These are phyloP conservation scores for Warburgia ugandensis DNA, from an alignment of 164 flowering plant species.

Conservation along the genomic window DNA sequence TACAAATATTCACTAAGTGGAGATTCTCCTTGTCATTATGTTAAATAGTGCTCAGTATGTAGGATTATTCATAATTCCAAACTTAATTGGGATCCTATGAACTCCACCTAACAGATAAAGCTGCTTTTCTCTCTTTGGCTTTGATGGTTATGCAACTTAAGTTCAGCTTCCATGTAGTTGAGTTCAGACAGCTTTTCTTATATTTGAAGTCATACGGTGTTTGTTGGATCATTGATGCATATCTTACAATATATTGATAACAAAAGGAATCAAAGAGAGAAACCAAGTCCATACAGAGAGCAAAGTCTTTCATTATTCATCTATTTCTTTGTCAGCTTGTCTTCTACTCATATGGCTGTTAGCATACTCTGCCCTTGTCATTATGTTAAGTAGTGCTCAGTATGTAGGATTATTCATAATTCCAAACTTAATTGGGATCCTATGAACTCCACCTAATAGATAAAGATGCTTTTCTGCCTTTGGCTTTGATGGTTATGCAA, in stretches of 20 bases:
- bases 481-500: neutral
- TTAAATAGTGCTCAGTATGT: neutral
- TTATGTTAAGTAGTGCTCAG: neutral
- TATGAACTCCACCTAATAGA: neutral
- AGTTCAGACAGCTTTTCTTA: neutral
- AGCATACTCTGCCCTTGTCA: neutral
- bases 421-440: too few species aligned
- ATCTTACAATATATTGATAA: neutral
- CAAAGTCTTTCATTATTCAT: too few species aligned
- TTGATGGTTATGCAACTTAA: constrained; percentile 1
- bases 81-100: too few species aligned
- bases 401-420: too few species aligned
- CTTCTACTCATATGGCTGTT: neutral
- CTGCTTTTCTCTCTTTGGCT: neutral
- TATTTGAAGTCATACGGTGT: neutral
- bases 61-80: too few species aligned
- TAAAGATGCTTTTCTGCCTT: neutral
- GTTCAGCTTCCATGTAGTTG: neutral
- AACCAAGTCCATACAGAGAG: too few species aligned
- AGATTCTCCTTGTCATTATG: neutral
- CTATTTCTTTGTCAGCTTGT: neutral
- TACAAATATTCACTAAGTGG: neutral
- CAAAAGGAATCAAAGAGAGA: neutral
- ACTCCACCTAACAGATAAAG: neutral
- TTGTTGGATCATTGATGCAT: neutral